These are phyloP conservation scores for Chrysochromulina tobinii DNA, from an alignment of 78 protist genomes.

Conservation along the genomic window DNA sequence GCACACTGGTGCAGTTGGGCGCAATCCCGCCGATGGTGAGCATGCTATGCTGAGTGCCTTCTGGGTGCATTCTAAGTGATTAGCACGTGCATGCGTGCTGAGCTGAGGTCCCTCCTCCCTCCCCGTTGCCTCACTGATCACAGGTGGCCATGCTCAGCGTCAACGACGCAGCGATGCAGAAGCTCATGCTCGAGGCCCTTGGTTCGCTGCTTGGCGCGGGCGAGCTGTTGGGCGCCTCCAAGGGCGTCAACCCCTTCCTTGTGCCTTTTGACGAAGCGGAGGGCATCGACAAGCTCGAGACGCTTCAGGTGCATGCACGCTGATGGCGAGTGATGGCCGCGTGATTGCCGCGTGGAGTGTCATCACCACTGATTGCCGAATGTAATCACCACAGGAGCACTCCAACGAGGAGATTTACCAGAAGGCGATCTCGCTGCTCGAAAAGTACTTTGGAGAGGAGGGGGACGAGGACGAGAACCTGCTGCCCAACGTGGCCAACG, in stretches of 20 bases:
- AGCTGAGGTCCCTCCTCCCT: too few relatives aligned
- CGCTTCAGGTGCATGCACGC: neutral
- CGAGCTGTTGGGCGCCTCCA: neutral
- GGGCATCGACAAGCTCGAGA: conserved; percentile 14
- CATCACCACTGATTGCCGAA: too few relatives aligned
- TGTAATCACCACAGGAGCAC: neutral
- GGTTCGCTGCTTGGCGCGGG: neutral
- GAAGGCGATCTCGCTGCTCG: neutral
- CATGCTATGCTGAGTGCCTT: too few relatives aligned
- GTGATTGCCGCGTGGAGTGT: too few relatives aligned
- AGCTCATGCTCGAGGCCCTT: neutral
- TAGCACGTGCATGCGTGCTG: too few relatives aligned
- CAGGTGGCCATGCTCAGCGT: neutral
- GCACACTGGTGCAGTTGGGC: neutral
- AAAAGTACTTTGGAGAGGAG: neutral
- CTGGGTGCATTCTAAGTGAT: too few relatives aligned
- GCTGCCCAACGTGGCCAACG: neutral
- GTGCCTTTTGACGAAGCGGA: neutral
- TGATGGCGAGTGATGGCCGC: too few relatives aligned
- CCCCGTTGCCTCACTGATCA: neutral
- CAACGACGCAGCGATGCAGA: neutral
- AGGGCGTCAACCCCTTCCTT: neutral
- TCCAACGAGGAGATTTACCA: neutral
- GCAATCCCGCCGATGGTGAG: neutral
- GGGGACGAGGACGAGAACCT: neutral